Evolutionary conservation across 805 yeast species (phyloP).

Genomic region (Wickerhamomyces bovis): DNA sequence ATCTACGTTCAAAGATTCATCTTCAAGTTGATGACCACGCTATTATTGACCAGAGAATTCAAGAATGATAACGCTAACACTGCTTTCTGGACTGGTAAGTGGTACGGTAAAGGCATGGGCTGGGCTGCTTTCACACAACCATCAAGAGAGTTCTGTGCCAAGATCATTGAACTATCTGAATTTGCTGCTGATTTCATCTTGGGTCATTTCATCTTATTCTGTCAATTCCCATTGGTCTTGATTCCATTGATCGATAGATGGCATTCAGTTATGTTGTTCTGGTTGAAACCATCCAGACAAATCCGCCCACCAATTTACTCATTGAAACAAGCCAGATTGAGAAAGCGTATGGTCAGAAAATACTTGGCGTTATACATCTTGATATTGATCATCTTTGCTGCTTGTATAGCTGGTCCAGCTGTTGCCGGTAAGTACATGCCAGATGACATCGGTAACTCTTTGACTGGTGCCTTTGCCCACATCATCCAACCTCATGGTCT

Average conservation of each 20-base stretch:
- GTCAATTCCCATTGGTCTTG: constrained; percentile 80
- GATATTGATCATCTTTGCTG: constrained; percentile 64
- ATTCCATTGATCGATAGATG: constrained; percentile 91
- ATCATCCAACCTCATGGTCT: constrained; percentile 86
- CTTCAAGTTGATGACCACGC: constrained; percentile 76
- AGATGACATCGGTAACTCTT: constrained; percentile 23
- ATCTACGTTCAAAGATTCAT: constrained; percentile 82
- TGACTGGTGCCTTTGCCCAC: constrained; percentile 48
- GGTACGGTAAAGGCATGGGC: constrained; percentile 95
- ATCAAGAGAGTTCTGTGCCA: constrained; percentile 89
- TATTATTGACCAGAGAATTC: constrained; percentile 88
- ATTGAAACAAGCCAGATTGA: constrained; percentile 88
- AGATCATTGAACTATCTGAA: constrained; percentile 88
- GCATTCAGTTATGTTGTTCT: constrained; percentile 97
- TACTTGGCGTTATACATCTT: constrained; percentile 77
- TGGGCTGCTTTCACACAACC: constrained; percentile 95
- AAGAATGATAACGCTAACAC: constrained; percentile 92
- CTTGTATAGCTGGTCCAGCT: constrained; percentile 87
- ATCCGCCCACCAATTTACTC: constrained; percentile 98
- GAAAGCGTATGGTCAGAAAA: constrained; percentile 96
- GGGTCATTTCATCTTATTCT: constrained; percentile 83
- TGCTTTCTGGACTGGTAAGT: constrained; percentile 99
- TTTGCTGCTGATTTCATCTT: constrained; percentile 94
- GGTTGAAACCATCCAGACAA: constrained; percentile 96
- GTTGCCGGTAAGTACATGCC: constrained; percentile 60